phyloP scores from a whole-genome alignment of 2,329 filamentous ascomycete species.

The Parastagonospora nodorum region DNA sequence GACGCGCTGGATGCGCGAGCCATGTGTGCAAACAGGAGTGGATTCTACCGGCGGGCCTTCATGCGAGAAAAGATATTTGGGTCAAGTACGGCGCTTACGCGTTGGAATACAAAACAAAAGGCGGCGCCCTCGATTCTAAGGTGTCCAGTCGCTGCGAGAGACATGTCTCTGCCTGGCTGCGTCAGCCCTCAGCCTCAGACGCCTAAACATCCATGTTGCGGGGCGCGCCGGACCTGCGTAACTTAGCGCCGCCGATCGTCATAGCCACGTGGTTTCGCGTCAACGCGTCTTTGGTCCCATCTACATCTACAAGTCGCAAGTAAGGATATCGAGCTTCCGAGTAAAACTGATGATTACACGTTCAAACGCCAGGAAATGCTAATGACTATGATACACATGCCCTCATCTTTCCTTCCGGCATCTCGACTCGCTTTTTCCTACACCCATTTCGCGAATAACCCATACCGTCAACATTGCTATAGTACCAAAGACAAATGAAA shows the following conservation, averaged over 20 bases:
- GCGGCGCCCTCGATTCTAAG: no score
- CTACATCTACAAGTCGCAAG: neutral
- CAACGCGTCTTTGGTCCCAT: neutral
- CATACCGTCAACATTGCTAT: neutral
- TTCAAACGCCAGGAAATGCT: neutral
- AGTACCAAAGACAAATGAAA: neutral
- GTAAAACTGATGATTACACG: neutral
- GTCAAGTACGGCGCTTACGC: no score
- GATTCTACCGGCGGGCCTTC: neutral
- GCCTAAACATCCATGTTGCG: no score
- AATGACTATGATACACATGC: constrained; percentile 4
- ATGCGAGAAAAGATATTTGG: no score
- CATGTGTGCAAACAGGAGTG: neutral
- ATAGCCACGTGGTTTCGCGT: constrained; percentile 4
- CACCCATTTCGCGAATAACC: neutral
- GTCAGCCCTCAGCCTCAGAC: no score
- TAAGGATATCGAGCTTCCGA: neutral
- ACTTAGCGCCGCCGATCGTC: neutral
- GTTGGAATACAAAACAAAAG: no score
- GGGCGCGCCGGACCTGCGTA: no score
- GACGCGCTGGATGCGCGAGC: constrained; percentile 19
- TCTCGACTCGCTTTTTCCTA: neutral
- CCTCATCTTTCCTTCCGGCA: neutral
- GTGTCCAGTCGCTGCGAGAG: no score
- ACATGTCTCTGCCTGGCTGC: no score